Evolutionary conservation across 2,329 filamentous ascomycete genomes (phyloP).

Genomic region (Ascochyta pisi): DNA sequence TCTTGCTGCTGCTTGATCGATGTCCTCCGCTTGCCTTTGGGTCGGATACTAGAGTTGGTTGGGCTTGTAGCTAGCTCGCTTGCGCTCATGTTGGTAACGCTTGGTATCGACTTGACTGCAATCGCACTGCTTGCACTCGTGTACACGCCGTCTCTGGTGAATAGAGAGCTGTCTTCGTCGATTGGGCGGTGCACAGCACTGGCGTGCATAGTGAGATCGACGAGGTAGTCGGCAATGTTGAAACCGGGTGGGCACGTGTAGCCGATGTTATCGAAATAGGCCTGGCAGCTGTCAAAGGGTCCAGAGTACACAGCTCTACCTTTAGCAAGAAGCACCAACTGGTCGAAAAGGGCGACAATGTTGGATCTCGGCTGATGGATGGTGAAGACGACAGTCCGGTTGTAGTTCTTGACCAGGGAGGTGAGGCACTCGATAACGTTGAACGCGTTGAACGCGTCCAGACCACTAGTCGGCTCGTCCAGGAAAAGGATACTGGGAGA

Average conservation of each 20-base stretch:
- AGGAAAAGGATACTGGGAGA: slow-evolving; percentile 97
- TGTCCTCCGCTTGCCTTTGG: slow-evolving; percentile 73
- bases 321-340: slow-evolving; percentile 87
- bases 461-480: slow-evolving; percentile 93
- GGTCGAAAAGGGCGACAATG: slow-evolving; percentile 95
- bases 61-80: slow-evolving; percentile 64
- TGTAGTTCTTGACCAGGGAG: slow-evolving; percentile 92
- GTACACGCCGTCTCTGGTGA: slow-evolving; percentile 68
- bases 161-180: slow-evolving; percentile 64
- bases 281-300: slow-evolving; percentile 84
- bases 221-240: slow-evolving; percentile 97
- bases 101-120: slow-evolving; percentile 89
- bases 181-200: slow-evolving; percentile 63
- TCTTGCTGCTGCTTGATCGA: slow-evolving; percentile 89
- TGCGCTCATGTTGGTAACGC: slow-evolving; percentile 76
- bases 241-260: slow-evolving; percentile 95
- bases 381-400: slow-evolving; percentile 96
- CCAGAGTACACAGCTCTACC: slow-evolving; percentile 94
- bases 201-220: slow-evolving; percentile 97
- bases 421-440: slow-evolving; percentile 97
- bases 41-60: slow-evolving; percentile 68
- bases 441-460: slow-evolving; percentile 97
- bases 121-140: slow-evolving; percentile 85
- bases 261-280: slow-evolving; percentile 90
- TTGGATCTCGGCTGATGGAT: slow-evolving; percentile 98